Evolutionary conservation across 1,284 basidiomycete genomes (phyloP), one percentile per base, ranked within the genome.

Genomic region (Vanrija pseudolonga): DNA sequence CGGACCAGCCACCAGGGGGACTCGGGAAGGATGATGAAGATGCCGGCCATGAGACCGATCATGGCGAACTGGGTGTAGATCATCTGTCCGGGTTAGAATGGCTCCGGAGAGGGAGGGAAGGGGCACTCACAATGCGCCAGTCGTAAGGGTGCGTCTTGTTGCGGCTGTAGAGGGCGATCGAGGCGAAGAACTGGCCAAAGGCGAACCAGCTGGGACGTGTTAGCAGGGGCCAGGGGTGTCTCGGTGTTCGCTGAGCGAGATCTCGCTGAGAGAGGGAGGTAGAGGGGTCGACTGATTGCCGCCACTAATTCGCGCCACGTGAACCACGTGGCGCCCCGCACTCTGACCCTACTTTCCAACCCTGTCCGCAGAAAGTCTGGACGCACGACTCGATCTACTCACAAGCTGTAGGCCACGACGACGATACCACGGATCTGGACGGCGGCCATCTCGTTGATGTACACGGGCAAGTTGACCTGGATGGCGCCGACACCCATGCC

Each of bases 11-110:
- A 70, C 66, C 60, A 67, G 2, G 66, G 66, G 0, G 62, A 63
- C 47, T 69, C 68, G 22, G 68, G 68, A 4, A 70, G 40, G 51
- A 67, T 46, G 45, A 67, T 23, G 55, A 60, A 68, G 50, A 70
- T 64, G 49, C 63, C 49, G 15, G 63, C 42, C 57, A 68, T 62
- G 37, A 59, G 17, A 7, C 61, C 65, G 55, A 66, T 62, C 39
- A 64, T 59, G 12, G 47, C 63, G 63, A 63, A 68, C 50, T 70
- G 64, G 11, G 64, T 63, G 56, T 63, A 63, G 40, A 65, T 56
- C 2, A 32, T 32, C 57, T 49, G 37, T 41, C 43, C 1, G 62
- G 58, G 7, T 60, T 15, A 8, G 26, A 14, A 19, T 45, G 22
- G 15, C 42, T 41, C 2, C 11, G 12, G 47, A 20, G 9, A 12